Evolutionary conservation across 371 early-diverging fungal genomes (phyloP).

Genomic region (Mucor velutinosus): DNA sequence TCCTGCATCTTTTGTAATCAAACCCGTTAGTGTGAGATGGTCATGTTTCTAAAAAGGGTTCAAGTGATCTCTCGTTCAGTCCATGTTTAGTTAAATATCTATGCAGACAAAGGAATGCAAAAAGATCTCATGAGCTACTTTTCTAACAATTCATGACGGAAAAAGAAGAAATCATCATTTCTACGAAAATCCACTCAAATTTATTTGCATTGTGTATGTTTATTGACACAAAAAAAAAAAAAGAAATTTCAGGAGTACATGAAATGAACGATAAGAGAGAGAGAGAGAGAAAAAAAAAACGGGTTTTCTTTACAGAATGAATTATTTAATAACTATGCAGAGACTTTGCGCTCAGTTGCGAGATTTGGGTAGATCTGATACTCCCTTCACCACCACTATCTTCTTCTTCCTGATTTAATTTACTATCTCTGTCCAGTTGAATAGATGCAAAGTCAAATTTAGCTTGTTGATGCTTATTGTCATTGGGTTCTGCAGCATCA

Average conservation of each 20-base stretch:
- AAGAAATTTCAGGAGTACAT: background rate
- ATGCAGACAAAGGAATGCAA: background rate
- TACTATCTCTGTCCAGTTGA: constrained; percentile 19
- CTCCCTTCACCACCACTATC: constrained; percentile 18
- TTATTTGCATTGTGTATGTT: background rate
- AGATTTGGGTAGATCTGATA: constrained; percentile 25
- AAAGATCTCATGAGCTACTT: background rate
- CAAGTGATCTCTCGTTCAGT: background rate
- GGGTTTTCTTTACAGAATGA: background rate
- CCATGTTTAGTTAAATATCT: background rate
- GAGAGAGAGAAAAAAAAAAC: background rate
- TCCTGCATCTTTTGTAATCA: background rate
- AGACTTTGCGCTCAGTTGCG: constrained; percentile 31
- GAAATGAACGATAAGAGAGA: background rate
- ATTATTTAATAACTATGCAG: constrained; percentile 11
- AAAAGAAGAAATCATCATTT: background rate
- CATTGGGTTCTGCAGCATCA: constrained; percentile 11
- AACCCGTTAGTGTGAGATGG: background rate
- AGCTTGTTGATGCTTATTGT: background rate
- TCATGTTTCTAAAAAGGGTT: background rate
- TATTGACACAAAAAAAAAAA: constrained; percentile 2
- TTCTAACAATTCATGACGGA: background rate
- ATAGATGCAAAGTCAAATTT: constrained; percentile 21
- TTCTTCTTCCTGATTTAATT: constrained; percentile 11
- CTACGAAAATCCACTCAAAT: background rate